Evolutionary conservation across 1,284 basidiomycete species (phyloP).

Genomic region (Austropuccinia psidii): DNA sequence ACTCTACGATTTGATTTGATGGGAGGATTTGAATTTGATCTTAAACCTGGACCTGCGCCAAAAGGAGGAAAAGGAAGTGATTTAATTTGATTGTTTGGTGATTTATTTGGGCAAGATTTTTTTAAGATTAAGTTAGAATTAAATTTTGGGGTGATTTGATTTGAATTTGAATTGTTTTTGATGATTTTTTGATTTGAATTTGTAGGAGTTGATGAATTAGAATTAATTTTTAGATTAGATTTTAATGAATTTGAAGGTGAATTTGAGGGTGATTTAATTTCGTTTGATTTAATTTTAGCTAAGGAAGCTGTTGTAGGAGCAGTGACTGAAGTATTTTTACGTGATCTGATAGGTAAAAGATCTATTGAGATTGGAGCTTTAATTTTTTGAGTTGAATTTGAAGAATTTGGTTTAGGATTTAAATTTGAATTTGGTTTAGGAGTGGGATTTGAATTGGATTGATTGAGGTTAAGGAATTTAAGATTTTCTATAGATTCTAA

Average conservation of each 20-base stretch:
- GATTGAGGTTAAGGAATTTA: neutral
- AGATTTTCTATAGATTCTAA: no score
- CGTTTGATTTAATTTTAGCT: constrained; percentile 13
- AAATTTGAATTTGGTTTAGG: neutral
- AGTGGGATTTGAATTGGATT: neutral
- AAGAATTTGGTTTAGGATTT: neutral
- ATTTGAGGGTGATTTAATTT: neutral
- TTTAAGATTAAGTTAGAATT: neutral
- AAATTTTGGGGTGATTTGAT: neutral
- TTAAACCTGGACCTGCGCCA: neutral
- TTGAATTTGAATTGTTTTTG: neutral
- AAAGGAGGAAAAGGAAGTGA: constrained; percentile 2
- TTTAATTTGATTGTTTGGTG: neutral
- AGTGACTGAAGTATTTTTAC: constrained; percentile 18
- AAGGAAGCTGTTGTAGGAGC: constrained; percentile 31
- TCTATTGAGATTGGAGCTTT: constrained; percentile 9
- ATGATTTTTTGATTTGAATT: neutral
- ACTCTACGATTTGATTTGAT: neutral
- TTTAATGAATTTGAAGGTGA: neutral
- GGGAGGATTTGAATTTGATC: neutral
- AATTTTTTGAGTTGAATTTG: neutral
- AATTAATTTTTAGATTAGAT: neutral
- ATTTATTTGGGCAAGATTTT: neutral
- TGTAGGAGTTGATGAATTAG: neutral
- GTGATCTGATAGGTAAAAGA: neutral